Evolutionary conservation across 2,329 filamentous ascomycete genomes (phyloP).

Genomic region (Elsinoe ampelina): DNA sequence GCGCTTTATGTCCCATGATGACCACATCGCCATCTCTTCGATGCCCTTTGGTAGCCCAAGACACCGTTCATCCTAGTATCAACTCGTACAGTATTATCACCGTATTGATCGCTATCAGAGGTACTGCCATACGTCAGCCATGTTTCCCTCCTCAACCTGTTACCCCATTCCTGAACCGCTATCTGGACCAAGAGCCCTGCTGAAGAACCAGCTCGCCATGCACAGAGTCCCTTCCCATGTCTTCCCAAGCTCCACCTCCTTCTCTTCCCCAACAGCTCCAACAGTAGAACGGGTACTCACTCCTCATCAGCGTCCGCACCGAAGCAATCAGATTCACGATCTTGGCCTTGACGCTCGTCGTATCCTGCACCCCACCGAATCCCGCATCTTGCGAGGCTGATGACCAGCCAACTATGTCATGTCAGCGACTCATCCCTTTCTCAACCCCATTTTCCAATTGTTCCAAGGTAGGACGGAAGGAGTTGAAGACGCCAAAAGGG

Average conservation of each 20-base stretch:
- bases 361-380: conserved; percentile 63
- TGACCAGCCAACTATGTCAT: conserved; percentile 65
- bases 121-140: conserved; percentile 48
- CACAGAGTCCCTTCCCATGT: no score
- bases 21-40: no score
- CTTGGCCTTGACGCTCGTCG: conserved; percentile 75
- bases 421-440: conserved; percentile 10
- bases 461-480: not conserved
- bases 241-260: no score
- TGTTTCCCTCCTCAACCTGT: no score
- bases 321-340: conserved; percentile 83
- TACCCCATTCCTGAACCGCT: no score
- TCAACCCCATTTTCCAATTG: not conserved
- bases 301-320: conserved; percentile 84
- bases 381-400: conserved; percentile 57
- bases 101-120: conserved; percentile 73
- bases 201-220: no score
- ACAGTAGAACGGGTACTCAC: no score
- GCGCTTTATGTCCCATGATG: no score
- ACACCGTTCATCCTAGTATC: conserved; percentile 53
- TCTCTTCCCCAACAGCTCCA: no score
- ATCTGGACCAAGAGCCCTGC: no score
- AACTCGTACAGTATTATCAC: conserved; percentile 77
- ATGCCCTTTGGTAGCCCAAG: not conserved
- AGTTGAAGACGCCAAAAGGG: conserved; percentile 2